These are phyloP conservation scores for Tulasnella sp. DNA, from an alignment of 768 basidiomycete genomes.

Conservation along the genomic window DNA sequence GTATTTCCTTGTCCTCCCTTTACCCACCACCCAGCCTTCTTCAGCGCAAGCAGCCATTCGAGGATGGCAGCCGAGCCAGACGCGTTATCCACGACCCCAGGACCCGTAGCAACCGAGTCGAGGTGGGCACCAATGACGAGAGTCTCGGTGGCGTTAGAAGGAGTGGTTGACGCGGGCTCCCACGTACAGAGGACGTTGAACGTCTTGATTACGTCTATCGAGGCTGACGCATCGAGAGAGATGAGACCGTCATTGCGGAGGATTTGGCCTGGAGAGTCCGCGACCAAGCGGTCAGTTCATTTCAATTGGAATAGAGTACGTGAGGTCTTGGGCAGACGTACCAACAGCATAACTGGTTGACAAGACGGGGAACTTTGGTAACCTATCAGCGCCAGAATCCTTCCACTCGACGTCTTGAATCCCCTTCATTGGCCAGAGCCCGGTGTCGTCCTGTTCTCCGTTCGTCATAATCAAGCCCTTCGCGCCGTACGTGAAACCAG, in stretches of 20 bases:
- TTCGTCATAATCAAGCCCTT: not conserved
- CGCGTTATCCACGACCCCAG: constrained; percentile 5
- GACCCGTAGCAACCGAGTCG: not conserved
- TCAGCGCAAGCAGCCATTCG: not conserved
- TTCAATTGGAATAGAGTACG: not conserved
- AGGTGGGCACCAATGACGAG: constrained; percentile 3
- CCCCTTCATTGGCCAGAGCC: not conserved
- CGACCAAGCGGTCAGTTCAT: not conserved
- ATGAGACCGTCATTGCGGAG: not conserved
- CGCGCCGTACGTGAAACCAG: not conserved
- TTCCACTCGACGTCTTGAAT: not conserved
- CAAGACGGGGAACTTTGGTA: not conserved
- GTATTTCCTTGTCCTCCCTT: not conserved
- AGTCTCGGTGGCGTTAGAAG: not conserved
- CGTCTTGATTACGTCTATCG: not conserved
- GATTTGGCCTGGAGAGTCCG: not conserved
- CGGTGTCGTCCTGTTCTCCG: not conserved
- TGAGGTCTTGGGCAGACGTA: not conserved
- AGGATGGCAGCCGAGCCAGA: not conserved
- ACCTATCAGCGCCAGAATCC: not conserved
- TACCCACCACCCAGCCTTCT: constrained; percentile 3
- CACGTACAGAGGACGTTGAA: constrained; percentile 6
- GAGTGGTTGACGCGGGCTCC: not conserved
- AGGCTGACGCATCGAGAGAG: not conserved
- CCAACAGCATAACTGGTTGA: not conserved